These are phyloP conservation scores for Trametes maxima DNA, from an alignment of 768 basidiomycete species.

Conservation along the genomic window DNA sequence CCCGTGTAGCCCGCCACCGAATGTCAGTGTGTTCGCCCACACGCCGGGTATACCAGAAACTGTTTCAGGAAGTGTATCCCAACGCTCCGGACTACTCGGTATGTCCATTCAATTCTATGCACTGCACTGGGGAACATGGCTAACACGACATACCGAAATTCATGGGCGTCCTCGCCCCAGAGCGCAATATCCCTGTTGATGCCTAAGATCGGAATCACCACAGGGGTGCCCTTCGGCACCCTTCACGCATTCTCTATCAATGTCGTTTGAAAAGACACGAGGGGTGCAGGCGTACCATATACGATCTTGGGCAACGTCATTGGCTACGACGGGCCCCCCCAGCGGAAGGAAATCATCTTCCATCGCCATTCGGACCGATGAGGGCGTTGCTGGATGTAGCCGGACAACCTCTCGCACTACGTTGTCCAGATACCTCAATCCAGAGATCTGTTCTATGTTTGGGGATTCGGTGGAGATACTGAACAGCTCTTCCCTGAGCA, in stretches of 20 bases:
- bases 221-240: conserved; percentile 34
- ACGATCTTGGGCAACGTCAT: conserved; percentile 19
- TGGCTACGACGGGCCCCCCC: conserved; percentile 25
- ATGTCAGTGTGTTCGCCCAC: conserved; percentile 60
- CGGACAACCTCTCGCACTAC: conserved; percentile 63
- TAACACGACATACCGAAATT: conserved; percentile 50
- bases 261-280: neutral
- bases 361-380: conserved; percentile 48
- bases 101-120: neutral
- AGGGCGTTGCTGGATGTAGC: conserved; percentile 51
- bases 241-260: conserved; percentile 1
- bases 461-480: conserved; percentile 36
- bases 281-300: conserved; percentile 32
- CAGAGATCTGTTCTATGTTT: conserved; percentile 66
- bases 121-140: too few species aligned
- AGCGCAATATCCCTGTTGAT: conserved; percentile 54
- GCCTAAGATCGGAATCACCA: conserved; percentile 50
- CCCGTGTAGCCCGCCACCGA: conserved; percentile 62
- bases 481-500: conserved; percentile 40
- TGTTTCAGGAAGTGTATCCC: conserved; percentile 53
- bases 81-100: conserved; percentile 61
- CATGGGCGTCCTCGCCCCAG: conserved; percentile 63
- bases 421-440: conserved; percentile 66
- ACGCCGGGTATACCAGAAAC: conserved; percentile 56
- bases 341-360: conserved; percentile 55